Evolutionary conservation across 768 basidiomycete genomes (phyloP), one percentile per base, ranked within the genome.

Genomic region (Lyophyllum decastes): DNA sequence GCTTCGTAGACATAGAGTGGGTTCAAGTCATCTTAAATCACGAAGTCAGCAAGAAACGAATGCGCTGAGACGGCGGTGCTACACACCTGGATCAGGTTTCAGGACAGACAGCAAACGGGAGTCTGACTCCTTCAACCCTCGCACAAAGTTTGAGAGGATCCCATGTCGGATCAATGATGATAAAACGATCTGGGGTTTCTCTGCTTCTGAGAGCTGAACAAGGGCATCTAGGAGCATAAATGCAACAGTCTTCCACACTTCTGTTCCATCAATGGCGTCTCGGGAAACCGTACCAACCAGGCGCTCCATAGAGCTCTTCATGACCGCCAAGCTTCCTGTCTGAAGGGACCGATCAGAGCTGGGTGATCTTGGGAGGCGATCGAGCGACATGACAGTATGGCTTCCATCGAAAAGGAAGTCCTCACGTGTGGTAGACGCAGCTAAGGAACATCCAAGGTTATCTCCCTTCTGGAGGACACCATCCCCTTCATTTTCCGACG

Each of bases 171-270:
- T 79, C 24, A 97, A 73, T 1, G 82, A 73, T 10, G 77, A 68
- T 45, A 92, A 70, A 21, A 92, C 76, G 11, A 77, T 65, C 53
- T 89, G 81, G 48, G 88, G 87, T 72, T 85, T 89, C 61, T 94
- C 89, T 48, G 76, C 71, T 25, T 82, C 82, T 38, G 86, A 90
- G 0, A 95, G 75, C 44, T 89, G 83, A 17, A 90, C 81, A 8
- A 95, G 78, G 0, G 90, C 87, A 64, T 95, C 93, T 43, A 98
- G 78, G 2, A 94, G 77, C 79, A 95, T 90, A 68, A 95, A 98
- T 9, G 95, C 92, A 16, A 98, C 86, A 2, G 95, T 95, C 73
- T 93, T 93, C 96, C 96, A 98, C 2, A 98, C 92, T 71, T 98
- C 95, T 17, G 92, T 87, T 7, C 95, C 95, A 61, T 97, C 95